Evolutionary conservation across 768 basidiomycete genomes (phyloP).

Genomic region (Mycena sanguinolenta): DNA sequence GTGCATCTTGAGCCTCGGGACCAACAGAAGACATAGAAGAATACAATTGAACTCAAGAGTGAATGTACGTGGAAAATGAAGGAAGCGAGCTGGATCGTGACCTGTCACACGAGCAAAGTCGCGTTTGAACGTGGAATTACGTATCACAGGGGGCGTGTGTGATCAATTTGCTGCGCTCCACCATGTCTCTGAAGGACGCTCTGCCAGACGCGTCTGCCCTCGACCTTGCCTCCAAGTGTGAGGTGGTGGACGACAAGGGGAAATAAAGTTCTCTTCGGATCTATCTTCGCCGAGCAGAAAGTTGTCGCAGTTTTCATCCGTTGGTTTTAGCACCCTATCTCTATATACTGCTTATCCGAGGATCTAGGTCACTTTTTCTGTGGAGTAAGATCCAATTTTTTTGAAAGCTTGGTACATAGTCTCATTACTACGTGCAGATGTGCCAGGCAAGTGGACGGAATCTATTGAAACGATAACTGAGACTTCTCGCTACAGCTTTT

Average conservation of each 20-base stretch:
- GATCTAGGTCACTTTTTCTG: slow-evolving; percentile 74
- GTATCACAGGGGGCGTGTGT: too few relatives aligned
- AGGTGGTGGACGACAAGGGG: slow-evolving; percentile 63
- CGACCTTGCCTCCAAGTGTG: slow-evolving; percentile 51
- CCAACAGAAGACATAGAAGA: slow-evolving; percentile 35
- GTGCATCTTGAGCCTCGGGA: slow-evolving; percentile 49
- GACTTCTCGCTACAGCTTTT: not conserved
- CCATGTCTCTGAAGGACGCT: slow-evolving; percentile 39
- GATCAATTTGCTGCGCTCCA: too few relatives aligned
- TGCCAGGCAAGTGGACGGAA: slow-evolving; percentile 63
- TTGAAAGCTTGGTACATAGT: not conserved
- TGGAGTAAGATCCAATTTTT: slow-evolving; percentile 55
- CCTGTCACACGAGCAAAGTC: not conserved
- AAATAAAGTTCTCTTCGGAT: slow-evolving; percentile 63
- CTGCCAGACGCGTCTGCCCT: slow-evolving; percentile 53
- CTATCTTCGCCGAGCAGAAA: slow-evolving; percentile 61
- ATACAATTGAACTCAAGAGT: not conserved
- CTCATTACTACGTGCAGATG: slow-evolving; percentile 34
- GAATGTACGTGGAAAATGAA: not conserved
- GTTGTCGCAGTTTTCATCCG: slow-evolving; percentile 77
- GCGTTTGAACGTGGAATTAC: too few relatives aligned
- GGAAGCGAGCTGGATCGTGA: not conserved
- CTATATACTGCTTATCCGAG: slow-evolving; percentile 6
- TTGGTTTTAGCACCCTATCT: slow-evolving; percentile 42
- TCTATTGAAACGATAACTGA: not conserved